Evolutionary conservation across 2,329 filamentous ascomycete genomes (phyloP).

Genomic region (Shiraia sp.): DNA sequence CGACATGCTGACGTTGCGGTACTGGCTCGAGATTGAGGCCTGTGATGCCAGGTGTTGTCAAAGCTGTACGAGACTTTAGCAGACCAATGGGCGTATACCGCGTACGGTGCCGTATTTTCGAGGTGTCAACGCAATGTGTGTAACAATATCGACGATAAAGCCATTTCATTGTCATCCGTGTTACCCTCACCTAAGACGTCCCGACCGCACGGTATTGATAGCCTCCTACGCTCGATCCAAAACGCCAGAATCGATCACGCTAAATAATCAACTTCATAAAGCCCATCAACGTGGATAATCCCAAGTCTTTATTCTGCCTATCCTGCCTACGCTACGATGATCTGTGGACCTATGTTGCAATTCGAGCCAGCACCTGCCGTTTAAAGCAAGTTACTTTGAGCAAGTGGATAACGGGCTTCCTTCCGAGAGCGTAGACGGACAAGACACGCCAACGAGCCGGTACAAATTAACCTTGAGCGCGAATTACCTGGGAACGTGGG

Average conservation of each 20-base stretch:
- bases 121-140: not conserved
- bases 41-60: too few relatives aligned
- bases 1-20: too few relatives aligned
- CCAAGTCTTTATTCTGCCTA: too few relatives aligned
- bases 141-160: conserved; percentile 3
- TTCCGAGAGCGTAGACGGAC: too few relatives aligned
- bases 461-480: conserved; percentile 3
- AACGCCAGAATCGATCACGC: conserved; percentile 3
- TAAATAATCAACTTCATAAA: conserved; percentile 3
- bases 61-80: too few relatives aligned
- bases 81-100: too few relatives aligned
- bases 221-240: not conserved
- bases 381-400: not conserved
- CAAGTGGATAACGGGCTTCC: too few relatives aligned
- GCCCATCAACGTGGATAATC: too few relatives aligned
- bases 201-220: not conserved
- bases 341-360: too few relatives aligned
- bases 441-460: conserved; percentile 5
- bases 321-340: too few relatives aligned
- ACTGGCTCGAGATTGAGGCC: too few relatives aligned
- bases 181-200: not conserved
- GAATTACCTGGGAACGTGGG: conserved; percentile 7
- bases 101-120: too few relatives aligned
- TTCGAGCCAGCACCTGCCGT: conserved; percentile 2
- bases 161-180: not conserved